phyloP scores from a whole-genome alignment of 441 rosid genomes.

The Syzygium malaccense region DNA sequence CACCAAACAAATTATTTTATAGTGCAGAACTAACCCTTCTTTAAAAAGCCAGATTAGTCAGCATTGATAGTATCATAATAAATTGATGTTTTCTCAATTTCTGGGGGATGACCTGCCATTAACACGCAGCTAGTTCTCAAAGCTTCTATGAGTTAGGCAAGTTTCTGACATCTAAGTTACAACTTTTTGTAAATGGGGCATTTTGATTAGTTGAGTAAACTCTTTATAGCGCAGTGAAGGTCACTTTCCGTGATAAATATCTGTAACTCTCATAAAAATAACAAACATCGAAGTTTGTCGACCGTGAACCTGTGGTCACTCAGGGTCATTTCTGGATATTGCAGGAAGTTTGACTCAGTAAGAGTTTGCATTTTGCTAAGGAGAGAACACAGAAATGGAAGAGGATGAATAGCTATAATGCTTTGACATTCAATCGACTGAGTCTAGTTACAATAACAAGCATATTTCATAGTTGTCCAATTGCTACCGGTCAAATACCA shows the following conservation, averaged over 20 bases:
- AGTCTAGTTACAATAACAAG: not conserved
- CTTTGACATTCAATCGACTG: not conserved
- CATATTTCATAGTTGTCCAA: not conserved
- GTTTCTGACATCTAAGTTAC: not conserved
- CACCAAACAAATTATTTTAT: not conserved
- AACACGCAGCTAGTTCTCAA: not conserved
- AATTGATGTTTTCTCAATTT: not conserved
- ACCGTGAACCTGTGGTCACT: not conserved
- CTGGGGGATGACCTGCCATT: not conserved
- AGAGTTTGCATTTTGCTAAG: not conserved
- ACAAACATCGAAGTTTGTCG: not conserved
- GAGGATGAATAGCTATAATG: not conserved
- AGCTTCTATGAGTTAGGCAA: not conserved
- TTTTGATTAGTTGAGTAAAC: not conserved
- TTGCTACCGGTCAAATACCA: not conserved
- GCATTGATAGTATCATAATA: not conserved
- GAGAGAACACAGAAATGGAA: not conserved
- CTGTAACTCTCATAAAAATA: not conserved
- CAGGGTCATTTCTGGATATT: not conserved
- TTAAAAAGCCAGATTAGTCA: not conserved
- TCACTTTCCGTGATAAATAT: not conserved
- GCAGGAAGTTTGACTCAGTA: not conserved
- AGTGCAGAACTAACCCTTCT: not conserved
- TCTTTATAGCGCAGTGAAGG: not conserved
- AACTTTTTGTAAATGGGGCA: not conserved